Percentiles rank a stretch among this genome's conserved stretches.
Evolutionary conservation across 1,284 basidiomycete genomes (phyloP).

Genomic region (Malassezia sp.): DNA sequence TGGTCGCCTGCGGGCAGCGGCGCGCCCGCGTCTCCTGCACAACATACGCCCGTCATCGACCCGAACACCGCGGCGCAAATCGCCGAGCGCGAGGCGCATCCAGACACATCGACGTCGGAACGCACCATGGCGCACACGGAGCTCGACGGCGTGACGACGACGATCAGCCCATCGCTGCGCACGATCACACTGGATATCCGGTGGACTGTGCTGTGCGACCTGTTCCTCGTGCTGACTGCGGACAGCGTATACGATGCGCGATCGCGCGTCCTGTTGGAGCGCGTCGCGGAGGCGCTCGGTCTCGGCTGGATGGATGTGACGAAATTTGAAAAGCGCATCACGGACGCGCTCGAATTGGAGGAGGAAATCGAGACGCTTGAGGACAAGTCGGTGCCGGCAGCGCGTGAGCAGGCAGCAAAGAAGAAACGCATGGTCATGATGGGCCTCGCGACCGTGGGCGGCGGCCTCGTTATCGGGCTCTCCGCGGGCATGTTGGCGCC

Average conservation of each 20-base stretch:
- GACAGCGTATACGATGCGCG: conserved; percentile 45
- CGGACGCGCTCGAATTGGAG: conserved; percentile 43
- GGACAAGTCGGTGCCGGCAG: conserved; percentile 25
- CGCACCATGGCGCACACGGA: neutral
- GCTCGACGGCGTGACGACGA: conserved; percentile 42
- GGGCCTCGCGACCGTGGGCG: conserved; percentile 44
- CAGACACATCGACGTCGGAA: conserved; percentile 9
- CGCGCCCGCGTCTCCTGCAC: no score
- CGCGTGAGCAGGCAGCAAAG: conserved; percentile 25
- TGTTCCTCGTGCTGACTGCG: conserved; percentile 44
- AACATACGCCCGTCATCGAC: conserved; percentile 24
- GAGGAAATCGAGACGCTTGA: conserved; percentile 37
- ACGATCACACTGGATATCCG: conserved; percentile 45
- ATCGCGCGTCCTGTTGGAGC: conserved; percentile 41
- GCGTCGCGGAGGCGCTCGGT: conserved; percentile 33
- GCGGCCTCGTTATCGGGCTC: conserved; percentile 44
- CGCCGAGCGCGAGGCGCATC: conserved; percentile 7
- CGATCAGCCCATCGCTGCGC: conserved; percentile 32
- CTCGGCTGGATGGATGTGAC: conserved; percentile 46
- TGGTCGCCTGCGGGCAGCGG: neutral
- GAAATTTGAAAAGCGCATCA: conserved; percentile 45
- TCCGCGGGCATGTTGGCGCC: conserved; percentile 42
- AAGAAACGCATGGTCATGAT: conserved; percentile 42
- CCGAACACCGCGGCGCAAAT: conserved; percentile 40
- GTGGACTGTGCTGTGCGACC: conserved; percentile 45